These are phyloP conservation scores for Gossypium herbaceum DNA, from an alignment of 345 rosid species.

Conservation along the genomic window DNA sequence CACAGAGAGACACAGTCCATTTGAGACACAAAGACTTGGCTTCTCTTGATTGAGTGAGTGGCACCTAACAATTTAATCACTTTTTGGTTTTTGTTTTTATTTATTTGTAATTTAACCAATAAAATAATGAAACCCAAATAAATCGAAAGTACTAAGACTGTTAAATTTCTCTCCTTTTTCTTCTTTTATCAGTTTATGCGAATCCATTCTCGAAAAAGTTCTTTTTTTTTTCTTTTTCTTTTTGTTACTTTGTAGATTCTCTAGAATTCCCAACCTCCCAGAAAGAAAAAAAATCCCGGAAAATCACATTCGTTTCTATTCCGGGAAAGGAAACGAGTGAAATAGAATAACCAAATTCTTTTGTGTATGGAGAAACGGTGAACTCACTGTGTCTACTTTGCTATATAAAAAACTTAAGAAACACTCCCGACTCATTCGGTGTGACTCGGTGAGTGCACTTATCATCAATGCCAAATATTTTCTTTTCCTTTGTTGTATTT, in stretches of 20 bases:
- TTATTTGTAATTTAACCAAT: not conserved
- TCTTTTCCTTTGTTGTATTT: slow-evolving; percentile 20
- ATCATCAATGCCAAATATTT: slow-evolving; percentile 16
- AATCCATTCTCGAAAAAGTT: slow-evolving; percentile 21
- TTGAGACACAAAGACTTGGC: not conserved
- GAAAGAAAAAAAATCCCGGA: slow-evolving; percentile 5
- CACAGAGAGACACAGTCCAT: not conserved
- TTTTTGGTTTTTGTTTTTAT: not conserved
- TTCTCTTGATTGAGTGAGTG: not conserved
- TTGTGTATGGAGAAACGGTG: slow-evolving; percentile 6
- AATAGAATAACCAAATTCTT: not conserved
- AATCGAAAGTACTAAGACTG: not conserved
- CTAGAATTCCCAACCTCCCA: slow-evolving; percentile 17
- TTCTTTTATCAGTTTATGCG: slow-evolving; percentile 3
- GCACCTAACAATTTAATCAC: not conserved
- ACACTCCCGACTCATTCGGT: not conserved
- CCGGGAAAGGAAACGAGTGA: slow-evolving; percentile 12
- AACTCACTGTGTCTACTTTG: slow-evolving; percentile 9
- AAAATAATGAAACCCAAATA: not conserved
- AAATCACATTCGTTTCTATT: slow-evolving; percentile 18
- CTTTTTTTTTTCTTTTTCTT: not conserved
- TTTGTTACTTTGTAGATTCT: slow-evolving; percentile 9
- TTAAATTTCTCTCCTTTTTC: not conserved
- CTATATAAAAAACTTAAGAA: not conserved
- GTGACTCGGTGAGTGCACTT: slow-evolving; percentile 34